A percentile compares a stretch with the other conserved stretches of the same genome.
Conservation (phyloP, 2,329 filamentous ascomycete species). For the Fusarium lyarnte region DNA sequence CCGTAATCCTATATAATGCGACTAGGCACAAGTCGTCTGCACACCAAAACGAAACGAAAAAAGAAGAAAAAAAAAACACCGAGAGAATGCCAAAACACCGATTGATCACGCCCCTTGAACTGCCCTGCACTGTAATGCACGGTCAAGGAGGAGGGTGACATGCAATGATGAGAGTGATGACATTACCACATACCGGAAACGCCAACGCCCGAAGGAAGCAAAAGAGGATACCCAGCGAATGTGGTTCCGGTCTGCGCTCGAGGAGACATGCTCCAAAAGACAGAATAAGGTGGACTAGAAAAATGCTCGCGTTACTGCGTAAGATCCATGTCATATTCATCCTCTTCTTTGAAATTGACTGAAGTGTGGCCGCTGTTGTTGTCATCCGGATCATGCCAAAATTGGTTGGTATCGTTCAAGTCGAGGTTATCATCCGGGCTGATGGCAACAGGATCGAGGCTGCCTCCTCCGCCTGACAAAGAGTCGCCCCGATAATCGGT, state of each 20-base stretch:
- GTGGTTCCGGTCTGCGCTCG: not conserved
- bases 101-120: slow-evolving; percentile 14
- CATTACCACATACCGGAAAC: slow-evolving; percentile 31
- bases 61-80: slow-evolving; percentile 2
- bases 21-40: slow-evolving; percentile 31
- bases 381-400: slow-evolving; percentile 76
- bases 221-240: not conserved
- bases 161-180: slow-evolving; percentile 25
- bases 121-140: slow-evolving; percentile 2
- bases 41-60: slow-evolving; percentile 4
- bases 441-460: slow-evolving; percentile 50
- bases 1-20: slow-evolving; percentile 38
- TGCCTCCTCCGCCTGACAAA: slow-evolving; percentile 59
- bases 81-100: slow-evolving; percentile 35
- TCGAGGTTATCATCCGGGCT: slow-evolving; percentile 57
- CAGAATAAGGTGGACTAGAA: not conserved
- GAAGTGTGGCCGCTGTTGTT: slow-evolving; percentile 73
- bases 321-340: slow-evolving; percentile 88
- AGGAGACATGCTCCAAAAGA: not conserved
- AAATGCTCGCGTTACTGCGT: slow-evolving; percentile 46
- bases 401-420: slow-evolving; percentile 62
- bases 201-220: slow-evolving; percentile 26
- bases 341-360: slow-evolving; percentile 90
- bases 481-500: slow-evolving; percentile 91
- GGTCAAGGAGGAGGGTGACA: slow-evolving; percentile 13